Conservation (phyloP, 495 filamentous ascomycete genomes). For the Astrocystis sublimbata region DNA sequence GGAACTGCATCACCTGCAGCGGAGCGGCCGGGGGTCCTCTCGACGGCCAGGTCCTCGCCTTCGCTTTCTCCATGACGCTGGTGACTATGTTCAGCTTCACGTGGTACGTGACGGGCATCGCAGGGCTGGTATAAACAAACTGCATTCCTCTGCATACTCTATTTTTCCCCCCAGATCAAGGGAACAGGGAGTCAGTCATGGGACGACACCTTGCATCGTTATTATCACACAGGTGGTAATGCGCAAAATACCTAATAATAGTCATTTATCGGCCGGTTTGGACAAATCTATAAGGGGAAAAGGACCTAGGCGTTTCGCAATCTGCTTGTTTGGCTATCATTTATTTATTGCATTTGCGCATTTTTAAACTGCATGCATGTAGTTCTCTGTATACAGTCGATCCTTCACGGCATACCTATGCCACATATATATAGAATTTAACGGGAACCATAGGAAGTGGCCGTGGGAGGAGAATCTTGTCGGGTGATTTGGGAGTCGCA, state of each 20-base stretch:
- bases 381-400: conserved; percentile 14
- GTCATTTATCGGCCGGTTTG: background rate
- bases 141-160: background rate
- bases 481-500: background rate
- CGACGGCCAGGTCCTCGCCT: conserved; percentile 67
- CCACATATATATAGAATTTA: conserved; percentile 8
- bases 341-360: no score
- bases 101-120: conserved; percentile 79
- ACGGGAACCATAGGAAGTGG: background rate
- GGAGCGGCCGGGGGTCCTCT: conserved; percentile 61
- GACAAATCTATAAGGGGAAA: background rate
- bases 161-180: no score
- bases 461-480: background rate
- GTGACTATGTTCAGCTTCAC: conserved; percentile 82
- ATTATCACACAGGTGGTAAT: conserved; percentile 10
- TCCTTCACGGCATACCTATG: conserved; percentile 11
- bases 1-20: conserved; percentile 69
- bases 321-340: no score
- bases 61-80: conserved; percentile 70
- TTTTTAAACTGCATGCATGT: conserved; percentile 10
- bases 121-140: conserved; percentile 50
- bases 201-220: conserved; percentile 2
- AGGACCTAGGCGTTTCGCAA: conserved; percentile 6
- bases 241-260: conserved; percentile 6
- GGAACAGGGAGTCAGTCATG: background rate